phyloP scores from a whole-genome alignment of 2,329 filamentous ascomycete genomes.

The Stagonosporopsis tanaceti region DNA sequence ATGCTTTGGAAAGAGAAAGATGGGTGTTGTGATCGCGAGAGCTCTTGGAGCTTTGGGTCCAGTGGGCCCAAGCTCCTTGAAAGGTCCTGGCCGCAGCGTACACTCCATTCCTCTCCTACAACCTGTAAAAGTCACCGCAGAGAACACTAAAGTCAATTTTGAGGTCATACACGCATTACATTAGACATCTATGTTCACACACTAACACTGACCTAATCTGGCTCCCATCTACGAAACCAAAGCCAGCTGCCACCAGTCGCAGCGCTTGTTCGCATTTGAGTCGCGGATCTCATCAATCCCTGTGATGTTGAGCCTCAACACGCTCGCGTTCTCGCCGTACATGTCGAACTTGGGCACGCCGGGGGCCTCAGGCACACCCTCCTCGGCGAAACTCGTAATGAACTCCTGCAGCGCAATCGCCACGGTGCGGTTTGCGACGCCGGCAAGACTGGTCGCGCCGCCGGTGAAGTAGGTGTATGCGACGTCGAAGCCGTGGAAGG shows the following conservation, averaged over 20 bases:
- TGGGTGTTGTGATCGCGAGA: background rate
- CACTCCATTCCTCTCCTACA: background rate
- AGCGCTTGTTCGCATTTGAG: conserved; percentile 57
- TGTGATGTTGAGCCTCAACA: conserved; percentile 55
- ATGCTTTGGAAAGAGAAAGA: background rate
- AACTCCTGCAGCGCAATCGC: conserved; percentile 57
- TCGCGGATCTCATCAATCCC: conserved; percentile 55
- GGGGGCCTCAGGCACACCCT: conserved; percentile 49
- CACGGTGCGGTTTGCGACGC: conserved; percentile 44
- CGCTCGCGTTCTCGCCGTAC: conserved; percentile 55
- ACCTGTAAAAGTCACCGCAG: too few relatives aligned
- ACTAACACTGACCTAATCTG: background rate
- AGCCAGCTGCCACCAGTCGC: conserved; percentile 63
- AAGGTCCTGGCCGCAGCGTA: background rate
- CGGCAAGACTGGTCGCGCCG: conserved; percentile 23
- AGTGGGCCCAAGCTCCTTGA: background rate
- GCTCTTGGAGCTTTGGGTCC: background rate
- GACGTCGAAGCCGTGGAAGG: conserved; percentile 62
- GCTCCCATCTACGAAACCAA: conserved; percentile 31
- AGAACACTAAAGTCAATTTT: background rate
- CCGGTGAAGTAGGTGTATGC: conserved; percentile 62
- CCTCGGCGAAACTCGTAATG: conserved; percentile 54
- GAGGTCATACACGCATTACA: conserved; percentile 7
- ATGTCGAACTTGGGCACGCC: conserved; percentile 55
- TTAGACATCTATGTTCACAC: conserved; percentile 6